Evolutionary conservation across 805 yeast genomes (phyloP).

Genomic region (Kuraishia ogatae): DNA sequence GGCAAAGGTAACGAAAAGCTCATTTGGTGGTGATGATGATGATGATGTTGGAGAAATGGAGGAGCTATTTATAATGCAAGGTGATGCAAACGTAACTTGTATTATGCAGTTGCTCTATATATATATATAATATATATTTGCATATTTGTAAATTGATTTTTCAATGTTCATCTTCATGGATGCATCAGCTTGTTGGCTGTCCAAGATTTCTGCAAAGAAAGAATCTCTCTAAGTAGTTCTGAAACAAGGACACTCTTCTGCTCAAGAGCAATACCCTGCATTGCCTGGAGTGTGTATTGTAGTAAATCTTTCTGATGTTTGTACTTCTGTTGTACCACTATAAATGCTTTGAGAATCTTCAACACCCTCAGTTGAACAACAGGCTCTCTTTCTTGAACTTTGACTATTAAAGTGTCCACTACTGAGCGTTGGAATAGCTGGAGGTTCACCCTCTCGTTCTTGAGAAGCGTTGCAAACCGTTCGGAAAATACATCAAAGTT

Average conservation of each 20-base stretch:
- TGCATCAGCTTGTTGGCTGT: no score
- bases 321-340: background rate
- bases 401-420: background rate
- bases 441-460: background rate
- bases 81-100: background rate
- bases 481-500: background rate
- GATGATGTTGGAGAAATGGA: no score
- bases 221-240: background rate
- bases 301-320: background rate
- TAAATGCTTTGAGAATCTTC: background rate
- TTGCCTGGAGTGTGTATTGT: background rate
- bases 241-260: background rate
- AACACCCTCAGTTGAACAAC: background rate
- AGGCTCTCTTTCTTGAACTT: background rate
- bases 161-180: background rate
- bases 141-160: no score
- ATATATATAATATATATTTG: no score
- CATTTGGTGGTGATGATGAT: no score
- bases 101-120: background rate
- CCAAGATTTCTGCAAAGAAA: background rate
- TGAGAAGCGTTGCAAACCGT: background rate
- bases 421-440: background rate
- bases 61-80: no score
- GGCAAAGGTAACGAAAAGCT: no score
- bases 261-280: background rate